Evolutionary conservation across 208 protist genomes (phyloP), one percentile per base, ranked within the genome.

Genomic region (Leishmania aethiopica): DNA sequence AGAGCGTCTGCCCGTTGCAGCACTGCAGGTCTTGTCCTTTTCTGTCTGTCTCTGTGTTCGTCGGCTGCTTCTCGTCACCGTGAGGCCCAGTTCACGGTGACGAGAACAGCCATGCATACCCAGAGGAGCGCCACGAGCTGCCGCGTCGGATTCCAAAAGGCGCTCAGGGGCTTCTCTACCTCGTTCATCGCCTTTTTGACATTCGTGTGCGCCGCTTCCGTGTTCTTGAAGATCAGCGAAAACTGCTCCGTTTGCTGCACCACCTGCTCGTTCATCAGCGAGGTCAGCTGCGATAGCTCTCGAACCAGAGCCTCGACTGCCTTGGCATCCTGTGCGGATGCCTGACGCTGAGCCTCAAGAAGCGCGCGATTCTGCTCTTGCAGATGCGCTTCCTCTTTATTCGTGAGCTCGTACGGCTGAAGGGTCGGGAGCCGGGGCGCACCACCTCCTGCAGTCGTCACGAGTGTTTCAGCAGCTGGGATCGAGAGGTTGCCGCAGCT

Each of bases 191-290:
- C 92, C 75, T 93, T 94, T 25, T 90, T 70, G 78, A 96, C 88
- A 59, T 94, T 90, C 0, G 45, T 83, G 51, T 96, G 90, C 0
- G 92, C 91, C 47, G 66, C 69, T 49, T 91, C 88, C 25, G 93
- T 95, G 81, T 98, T 96, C 42, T 89, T 88, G 32, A 96, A 42
- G 40, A 96, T 74, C 67, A 96, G 86, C 19, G 88, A 89, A 47
- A 98, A 93, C 78, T 96, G 91, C 86, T 96, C 95, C n/a, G 85
- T 91, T 82, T 98, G 95, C 84, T 94, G 85, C 77, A 95, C 64
- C 13, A 96, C 90, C 78, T 92, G 84, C 73, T 96, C 93, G 78
- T 91, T 98, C 87, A 96, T 93, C 22, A 98, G 82, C 3, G 91
- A 92, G 13, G 93, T 98, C 49, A 98, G 86, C 83, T 96, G 92